Percentiles rank a stretch among this genome's conserved stretches.
Conservation (phyloP, 768 basidiomycete genomes). For the Tricholoma flavovirens region DNA sequence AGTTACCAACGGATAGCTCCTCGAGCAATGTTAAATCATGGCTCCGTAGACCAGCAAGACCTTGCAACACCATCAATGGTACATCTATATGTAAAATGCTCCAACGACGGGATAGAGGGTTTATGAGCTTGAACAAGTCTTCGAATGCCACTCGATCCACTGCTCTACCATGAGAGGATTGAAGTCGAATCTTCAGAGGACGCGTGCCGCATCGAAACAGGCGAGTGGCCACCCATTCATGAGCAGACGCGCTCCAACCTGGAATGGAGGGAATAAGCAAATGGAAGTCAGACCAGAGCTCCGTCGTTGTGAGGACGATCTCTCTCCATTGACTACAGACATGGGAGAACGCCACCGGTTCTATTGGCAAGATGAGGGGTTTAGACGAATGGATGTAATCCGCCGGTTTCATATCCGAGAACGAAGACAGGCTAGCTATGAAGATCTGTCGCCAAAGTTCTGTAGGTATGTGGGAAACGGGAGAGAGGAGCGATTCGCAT, state of each 20-base stretch:
- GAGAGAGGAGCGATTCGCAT: neutral
- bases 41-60: neutral
- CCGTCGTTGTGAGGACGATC: neutral
- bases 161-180: neutral
- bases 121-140: neutral
- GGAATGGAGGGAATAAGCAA: neutral
- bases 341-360: neutral
- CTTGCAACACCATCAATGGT: neutral
- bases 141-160: neutral
- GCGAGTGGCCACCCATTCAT: neutral
- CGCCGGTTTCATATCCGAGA: neutral
- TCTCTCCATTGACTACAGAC: too few species aligned
- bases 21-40: neutral
- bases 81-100: neutral
- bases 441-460: neutral
- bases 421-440: neutral
- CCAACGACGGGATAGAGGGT: neutral
- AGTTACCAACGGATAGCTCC: neutral
- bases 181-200: neutral
- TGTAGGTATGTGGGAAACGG: neutral
- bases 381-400: neutral
- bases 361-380: neutral
- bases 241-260: neutral
- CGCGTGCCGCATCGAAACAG: neutral
- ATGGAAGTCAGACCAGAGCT: neutral